Conservation (phyloP, 352 stramenopile species). For the Phytophthora europaea region DNA sequence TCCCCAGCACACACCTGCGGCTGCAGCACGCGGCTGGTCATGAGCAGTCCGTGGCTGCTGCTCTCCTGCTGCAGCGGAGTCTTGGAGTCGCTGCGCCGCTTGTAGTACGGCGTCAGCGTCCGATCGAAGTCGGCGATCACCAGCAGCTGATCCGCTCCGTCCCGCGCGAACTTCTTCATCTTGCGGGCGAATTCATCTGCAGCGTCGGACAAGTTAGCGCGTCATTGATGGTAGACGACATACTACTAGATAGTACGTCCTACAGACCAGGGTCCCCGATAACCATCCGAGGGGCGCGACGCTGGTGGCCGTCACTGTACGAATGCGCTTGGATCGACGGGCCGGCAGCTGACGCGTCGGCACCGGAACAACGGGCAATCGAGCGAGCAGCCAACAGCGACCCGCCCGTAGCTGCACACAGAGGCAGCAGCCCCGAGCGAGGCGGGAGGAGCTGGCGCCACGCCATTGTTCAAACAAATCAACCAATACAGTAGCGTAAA, state of each 20-base stretch:
- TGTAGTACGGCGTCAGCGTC: conserved; percentile 70
- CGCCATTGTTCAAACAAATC: conserved; percentile 4
- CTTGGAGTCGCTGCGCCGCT: conserved; percentile 21
- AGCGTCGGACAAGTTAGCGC: neutral
- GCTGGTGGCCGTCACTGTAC: conserved; percentile 32
- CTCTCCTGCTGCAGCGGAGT: conserved; percentile 33
- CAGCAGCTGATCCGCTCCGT: conserved; percentile 69
- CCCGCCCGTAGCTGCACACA: conserved; percentile 15
- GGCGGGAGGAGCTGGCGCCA: conserved; percentile 5
- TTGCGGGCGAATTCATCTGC: conserved; percentile 77
- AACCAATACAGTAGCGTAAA: no score
- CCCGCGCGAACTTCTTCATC: conserved; percentile 73
- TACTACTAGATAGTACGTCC: neutral
- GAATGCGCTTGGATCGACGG: conserved; percentile 24
- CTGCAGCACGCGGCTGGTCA: conserved; percentile 38
- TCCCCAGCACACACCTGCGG: conserved; percentile 37
- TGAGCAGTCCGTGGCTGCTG: conserved; percentile 44
- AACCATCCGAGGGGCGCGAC: conserved; percentile 32
- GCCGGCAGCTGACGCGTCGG: neutral
- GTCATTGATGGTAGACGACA: neutral
- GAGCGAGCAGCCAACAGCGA: conserved; percentile 17
- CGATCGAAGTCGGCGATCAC: conserved; percentile 86
- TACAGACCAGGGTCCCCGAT: conserved; percentile 51
- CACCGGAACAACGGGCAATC: conserved; percentile 10
- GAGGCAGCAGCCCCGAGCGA: conserved; percentile 13